phyloP scores from a whole-genome alignment of 306 rosid genomes.

The Carpinus fangiana region DNA sequence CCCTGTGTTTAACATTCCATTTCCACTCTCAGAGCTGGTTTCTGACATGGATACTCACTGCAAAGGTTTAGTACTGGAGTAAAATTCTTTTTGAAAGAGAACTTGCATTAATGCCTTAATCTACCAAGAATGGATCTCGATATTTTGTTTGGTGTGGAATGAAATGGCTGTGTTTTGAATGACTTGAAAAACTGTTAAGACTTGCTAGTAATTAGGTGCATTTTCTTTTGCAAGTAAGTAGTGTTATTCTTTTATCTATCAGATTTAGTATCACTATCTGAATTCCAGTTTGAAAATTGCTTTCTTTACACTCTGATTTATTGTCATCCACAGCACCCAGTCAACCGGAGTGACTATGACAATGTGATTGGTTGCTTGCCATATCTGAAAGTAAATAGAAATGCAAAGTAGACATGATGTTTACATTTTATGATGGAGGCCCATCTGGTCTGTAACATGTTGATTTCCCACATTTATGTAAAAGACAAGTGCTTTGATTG shows the following conservation, averaged over 20 bases:
- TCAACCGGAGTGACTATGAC: conserved; percentile 82
- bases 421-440: background rate
- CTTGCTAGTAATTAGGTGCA: too few species aligned
- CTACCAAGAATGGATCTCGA: background rate
- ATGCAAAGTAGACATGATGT: conserved; percentile 43
- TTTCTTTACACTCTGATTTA: conserved; percentile 24
- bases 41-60: background rate
- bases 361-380: conserved; percentile 88
- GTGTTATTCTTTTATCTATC: background rate
- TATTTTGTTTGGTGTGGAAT: background rate
- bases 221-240: background rate
- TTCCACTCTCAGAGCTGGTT: background rate
- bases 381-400: conserved; percentile 84
- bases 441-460: conserved; percentile 26
- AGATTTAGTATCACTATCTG: background rate
- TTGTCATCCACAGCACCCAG: conserved; percentile 54
- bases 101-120: background rate
- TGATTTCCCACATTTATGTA: conserved; percentile 13
- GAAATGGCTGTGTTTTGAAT: background rate
- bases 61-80: background rate
- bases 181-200: background rate
- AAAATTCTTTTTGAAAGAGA: background rate
- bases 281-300: background rate
- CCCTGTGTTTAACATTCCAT: background rate
- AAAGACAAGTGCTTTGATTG: background rate